These are phyloP conservation scores for Blakeslea trispora DNA, from an alignment of 371 early-diverging fungal genomes.

Conservation along the genomic window DNA sequence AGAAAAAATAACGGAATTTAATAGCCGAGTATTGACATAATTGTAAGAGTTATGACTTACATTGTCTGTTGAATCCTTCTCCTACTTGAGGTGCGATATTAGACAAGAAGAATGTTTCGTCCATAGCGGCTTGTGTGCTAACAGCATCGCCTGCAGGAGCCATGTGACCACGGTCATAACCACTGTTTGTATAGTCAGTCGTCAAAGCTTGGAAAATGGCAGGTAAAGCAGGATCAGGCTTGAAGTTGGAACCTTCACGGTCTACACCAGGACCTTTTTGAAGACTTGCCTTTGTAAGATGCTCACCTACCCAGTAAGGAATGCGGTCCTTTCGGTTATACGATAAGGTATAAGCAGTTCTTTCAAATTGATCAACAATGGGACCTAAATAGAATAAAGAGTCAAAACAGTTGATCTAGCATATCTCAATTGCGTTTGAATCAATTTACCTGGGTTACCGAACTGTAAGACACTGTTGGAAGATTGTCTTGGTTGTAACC, in stretches of 20 bases:
- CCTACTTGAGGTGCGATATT: slow-evolving; percentile 86
- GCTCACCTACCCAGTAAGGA: slow-evolving; percentile 84
- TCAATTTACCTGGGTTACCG: slow-evolving; percentile 48
- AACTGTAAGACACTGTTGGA: slow-evolving; percentile 32
- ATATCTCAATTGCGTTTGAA: background rate
- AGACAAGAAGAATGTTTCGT: slow-evolving; percentile 73
- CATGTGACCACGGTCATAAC: slow-evolving; percentile 85
- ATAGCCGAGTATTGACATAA: background rate
- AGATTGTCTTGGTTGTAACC: slow-evolving; percentile 5
- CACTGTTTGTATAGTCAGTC: slow-evolving; percentile 67
- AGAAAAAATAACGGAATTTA: too few relatives aligned
- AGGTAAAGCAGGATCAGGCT: slow-evolving; percentile 63
- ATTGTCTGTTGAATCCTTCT: slow-evolving; percentile 78
- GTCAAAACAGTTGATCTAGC: background rate
- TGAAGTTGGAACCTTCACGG: slow-evolving; percentile 64
- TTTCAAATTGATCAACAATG: slow-evolving; percentile 48
- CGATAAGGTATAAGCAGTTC: slow-evolving; percentile 56
- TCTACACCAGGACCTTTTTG: slow-evolving; percentile 50
- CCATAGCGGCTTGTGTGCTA: slow-evolving; percentile 61
- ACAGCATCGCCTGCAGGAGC: slow-evolving; percentile 79
- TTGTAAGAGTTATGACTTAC: slow-evolving; percentile 30
- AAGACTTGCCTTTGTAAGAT: slow-evolving; percentile 68
- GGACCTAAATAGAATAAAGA: slow-evolving; percentile 36
- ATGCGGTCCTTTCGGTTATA: slow-evolving; percentile 75
- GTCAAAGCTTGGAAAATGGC: slow-evolving; percentile 62